Conservation (phyloP, 192 early-diverging fungal species). For the Podila minutissima region DNA sequence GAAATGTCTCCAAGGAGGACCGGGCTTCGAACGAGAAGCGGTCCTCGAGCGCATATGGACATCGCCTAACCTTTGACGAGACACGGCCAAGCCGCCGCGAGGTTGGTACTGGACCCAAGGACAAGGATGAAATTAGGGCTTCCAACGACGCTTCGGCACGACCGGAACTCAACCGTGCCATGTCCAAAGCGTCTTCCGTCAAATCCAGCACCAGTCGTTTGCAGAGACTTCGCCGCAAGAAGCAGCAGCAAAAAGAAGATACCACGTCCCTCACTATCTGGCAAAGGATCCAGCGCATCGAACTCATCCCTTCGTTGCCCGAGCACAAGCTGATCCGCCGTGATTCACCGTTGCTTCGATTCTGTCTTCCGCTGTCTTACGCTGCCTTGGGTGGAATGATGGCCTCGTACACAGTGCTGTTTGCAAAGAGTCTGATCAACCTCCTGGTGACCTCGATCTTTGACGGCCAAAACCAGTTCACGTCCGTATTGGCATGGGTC, state of each 20-base stretch:
- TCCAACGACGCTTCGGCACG: too few species aligned
- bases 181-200: not conserved
- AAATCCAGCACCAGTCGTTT: constrained; percentile 11
- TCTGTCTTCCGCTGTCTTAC: constrained; percentile 76
- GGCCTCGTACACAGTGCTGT: constrained; percentile 80
- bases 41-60: not conserved
- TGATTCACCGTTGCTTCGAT: constrained; percentile 57
- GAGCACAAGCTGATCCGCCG: constrained; percentile 56
- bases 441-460: constrained; percentile 71
- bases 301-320: constrained; percentile 54
- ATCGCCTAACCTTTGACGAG: constrained; percentile 28
- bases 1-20: not conserved
- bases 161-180: too few species aligned
- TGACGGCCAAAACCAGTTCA: constrained; percentile 81
- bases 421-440: constrained; percentile 86
- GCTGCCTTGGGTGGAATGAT: constrained; percentile 80
- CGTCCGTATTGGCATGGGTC: constrained; percentile 67
- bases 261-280: constrained; percentile 9
- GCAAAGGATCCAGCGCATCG: constrained; percentile 19
- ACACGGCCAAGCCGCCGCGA: not conserved
- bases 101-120: too few species aligned
- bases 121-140: too few species aligned
- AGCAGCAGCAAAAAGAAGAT: not conserved
- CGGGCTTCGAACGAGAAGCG: not conserved
- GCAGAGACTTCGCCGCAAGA: not conserved